Percentiles rank a stretch among this genome's conserved stretches.
phyloP scores from a whole-genome alignment of 2,329 filamentous ascomycete species.

The Colletotrichum neosansevieriae region DNA sequence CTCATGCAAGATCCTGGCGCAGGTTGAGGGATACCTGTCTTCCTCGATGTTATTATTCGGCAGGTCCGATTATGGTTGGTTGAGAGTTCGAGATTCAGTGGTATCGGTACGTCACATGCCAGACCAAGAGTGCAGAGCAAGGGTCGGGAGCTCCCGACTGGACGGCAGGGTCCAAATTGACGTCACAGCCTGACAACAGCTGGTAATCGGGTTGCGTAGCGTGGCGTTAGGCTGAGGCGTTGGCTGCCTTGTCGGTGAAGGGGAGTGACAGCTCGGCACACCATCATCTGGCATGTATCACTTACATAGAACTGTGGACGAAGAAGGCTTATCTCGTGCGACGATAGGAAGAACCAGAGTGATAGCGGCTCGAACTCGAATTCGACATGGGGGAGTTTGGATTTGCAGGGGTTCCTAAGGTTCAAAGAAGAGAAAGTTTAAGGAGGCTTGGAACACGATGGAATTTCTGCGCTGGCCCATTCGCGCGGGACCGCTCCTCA shows the following conservation, averaged over 20 bases:
- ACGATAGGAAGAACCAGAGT: background rate
- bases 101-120: slow-evolving; percentile 35
- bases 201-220: background rate
- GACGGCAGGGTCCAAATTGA: slow-evolving; percentile 30
- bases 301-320: background rate
- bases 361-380: too few species aligned
- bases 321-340: background rate
- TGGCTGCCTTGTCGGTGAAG: background rate
- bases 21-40: background rate
- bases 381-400: too few species aligned
- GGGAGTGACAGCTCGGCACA: background rate
- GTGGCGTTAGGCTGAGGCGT: slow-evolving; percentile 8
- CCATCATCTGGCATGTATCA: background rate
- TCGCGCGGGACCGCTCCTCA: background rate
- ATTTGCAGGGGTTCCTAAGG: slow-evolving; percentile 4
- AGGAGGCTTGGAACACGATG: slow-evolving; percentile 13
- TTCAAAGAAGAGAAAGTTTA: too few species aligned
- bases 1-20: too few species aligned
- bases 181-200: slow-evolving; percentile 21
- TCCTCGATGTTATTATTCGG: background rate
- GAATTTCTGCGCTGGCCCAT: slow-evolving; percentile 10
- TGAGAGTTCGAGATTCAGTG: background rate
- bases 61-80: background rate
- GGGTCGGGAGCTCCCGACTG: slow-evolving; percentile 39
- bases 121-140: slow-evolving; percentile 21